Evolutionary conservation across 768 basidiomycete genomes (phyloP), one percentile per base, ranked within the genome.

Genomic region (Hypsizygus marmoreus): DNA sequence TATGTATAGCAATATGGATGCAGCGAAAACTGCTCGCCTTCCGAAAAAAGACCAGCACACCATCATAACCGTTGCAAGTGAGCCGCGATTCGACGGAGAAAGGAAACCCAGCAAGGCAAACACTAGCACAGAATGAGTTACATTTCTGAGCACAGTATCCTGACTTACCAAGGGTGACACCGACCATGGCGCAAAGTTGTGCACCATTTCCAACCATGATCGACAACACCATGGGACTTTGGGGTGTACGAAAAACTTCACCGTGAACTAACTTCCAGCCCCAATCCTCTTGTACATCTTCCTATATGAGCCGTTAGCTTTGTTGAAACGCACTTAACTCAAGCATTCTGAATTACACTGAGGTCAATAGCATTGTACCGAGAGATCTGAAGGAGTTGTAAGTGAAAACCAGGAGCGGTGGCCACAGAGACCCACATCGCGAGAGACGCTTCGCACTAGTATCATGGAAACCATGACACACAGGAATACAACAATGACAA

Each of bases 201-300:
- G 83, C 72, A 6, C 93, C 93, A 58, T 93, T 97, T 9, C 95
- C 95, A n/a, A 88, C 84, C 67, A 94, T 77, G 28, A 93, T 79
- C 3, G 92, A 85, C 6, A 98, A 70, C 6, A 86, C 52, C 76
- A 94, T 81, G 0, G 92, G 82, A 42, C 85, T 77, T 34, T 70
- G 69, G 1, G 95, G 95, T 1, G 85, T 73, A 16, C 95, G 81
- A 75, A 97, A 98, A 13, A 98, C 91, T 67, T 98, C 95, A 16
- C 93, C 94, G 55, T 97, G 93, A 17, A 98, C 84, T 13, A 98
- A 80, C 61, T 98, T 98, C 95, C 95, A 98, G 2, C 95, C 95
- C 80, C 87, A 95, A 56, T 98, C 95, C 70, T 98, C 95, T 66
- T 95, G 92, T 2, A 97, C 89, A 58, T 95, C 93, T 60, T 95